A percentile compares a stretch with the other conserved stretches of the same genome.
phyloP scores from a whole-genome alignment of 305 asterid species.

The Solanum hybrid region DNA sequence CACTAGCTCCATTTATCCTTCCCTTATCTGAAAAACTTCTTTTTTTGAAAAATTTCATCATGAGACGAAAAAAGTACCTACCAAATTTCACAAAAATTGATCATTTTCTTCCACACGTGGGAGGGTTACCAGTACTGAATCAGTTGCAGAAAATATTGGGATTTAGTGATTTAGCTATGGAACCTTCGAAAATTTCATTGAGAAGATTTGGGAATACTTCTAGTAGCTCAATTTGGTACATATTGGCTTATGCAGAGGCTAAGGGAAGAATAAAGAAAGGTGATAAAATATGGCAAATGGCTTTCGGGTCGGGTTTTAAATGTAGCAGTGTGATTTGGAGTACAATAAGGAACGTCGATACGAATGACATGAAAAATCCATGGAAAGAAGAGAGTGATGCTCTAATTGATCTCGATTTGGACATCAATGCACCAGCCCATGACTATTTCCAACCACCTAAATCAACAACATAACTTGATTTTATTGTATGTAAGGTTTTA shows the following conservation, averaged over 20 bases:
- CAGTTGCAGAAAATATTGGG: not conserved
- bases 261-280: conserved; percentile 9
- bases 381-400: conserved; percentile 3
- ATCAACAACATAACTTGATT: not conserved
- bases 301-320: conserved; percentile 12
- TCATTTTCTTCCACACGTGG: conserved; percentile 8
- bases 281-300: conserved; percentile 3
- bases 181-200: conserved; percentile 7
- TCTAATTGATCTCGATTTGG: not conserved
- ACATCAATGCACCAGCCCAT: not conserved
- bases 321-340: conserved; percentile 12
- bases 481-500: too few species aligned
- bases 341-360: not conserved
- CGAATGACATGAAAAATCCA: not conserved
- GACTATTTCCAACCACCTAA: not conserved
- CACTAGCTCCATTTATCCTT: not conserved
- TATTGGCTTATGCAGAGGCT: conserved; percentile 5
- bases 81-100: not conserved
- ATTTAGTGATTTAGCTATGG: conserved; percentile 3
- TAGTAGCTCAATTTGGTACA: conserved; percentile 10
- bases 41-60: not conserved
- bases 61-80: not conserved
- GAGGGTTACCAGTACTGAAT: conserved; percentile 7
- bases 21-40: not conserved
- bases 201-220: conserved; percentile 14